A percentile compares a stretch with the other conserved stretches of the same genome.
Evolutionary conservation across 257 asterid species (phyloP).

Genomic region (Salvia miltiorrhiza): DNA sequence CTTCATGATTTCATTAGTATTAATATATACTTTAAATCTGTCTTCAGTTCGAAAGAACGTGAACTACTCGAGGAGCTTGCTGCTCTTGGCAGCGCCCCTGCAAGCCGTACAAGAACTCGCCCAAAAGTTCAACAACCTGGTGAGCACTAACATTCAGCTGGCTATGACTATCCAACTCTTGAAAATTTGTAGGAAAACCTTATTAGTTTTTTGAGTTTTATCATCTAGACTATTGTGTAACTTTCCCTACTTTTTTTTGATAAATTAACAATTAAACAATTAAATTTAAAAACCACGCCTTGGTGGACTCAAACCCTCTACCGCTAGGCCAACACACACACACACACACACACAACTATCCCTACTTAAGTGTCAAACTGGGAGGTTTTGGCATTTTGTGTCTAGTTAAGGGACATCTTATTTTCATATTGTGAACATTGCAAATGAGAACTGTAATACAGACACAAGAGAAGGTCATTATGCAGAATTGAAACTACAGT

Average conservation of each 20-base stretch:
- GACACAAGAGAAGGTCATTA: background rate
- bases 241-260: background rate
- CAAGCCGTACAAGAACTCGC: slow-evolving; percentile 55
- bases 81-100: slow-evolving; percentile 54
- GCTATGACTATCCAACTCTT: background rate
- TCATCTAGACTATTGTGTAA: background rate
- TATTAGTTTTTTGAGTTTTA: background rate
- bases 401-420: background rate
- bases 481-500: background rate
- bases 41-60: slow-evolving; percentile 68
- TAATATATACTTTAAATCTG: slow-evolving; percentile 13
- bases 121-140: slow-evolving; percentile 66
- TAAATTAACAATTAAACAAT: too few species aligned
- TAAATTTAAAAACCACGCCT: too few species aligned
- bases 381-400: background rate
- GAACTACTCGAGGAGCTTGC: slow-evolving; percentile 88
- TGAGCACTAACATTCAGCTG: slow-evolving; percentile 28
- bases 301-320: too few species aligned
- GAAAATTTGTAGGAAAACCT: background rate
- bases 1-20: background rate
- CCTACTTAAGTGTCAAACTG: background rate
- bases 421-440: background rate
- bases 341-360: too few species aligned
- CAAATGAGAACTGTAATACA: background rate
- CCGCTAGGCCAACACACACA: too few species aligned